Conservation (phyloP, 345 rosid genomes). For the Brassica napus region DNA sequence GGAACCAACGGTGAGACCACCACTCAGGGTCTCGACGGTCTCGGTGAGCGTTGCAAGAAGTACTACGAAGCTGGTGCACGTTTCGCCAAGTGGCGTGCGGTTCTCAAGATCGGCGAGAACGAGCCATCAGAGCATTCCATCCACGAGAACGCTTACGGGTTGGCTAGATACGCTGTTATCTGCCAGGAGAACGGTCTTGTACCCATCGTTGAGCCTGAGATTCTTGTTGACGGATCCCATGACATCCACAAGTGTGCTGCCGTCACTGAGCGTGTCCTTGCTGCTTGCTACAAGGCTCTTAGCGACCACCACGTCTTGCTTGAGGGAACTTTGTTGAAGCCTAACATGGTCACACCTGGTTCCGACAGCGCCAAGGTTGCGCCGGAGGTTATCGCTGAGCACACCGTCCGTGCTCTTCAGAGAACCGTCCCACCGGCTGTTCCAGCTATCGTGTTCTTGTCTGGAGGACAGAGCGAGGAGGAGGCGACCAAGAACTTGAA, state of each 20-base stretch:
- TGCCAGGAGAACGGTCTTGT: background rate
- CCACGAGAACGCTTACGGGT: background rate
- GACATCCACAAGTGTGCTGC: constrained; percentile 1
- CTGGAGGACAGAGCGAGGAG: background rate
- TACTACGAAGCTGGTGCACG: background rate
- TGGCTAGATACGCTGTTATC: background rate
- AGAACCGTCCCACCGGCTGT: background rate
- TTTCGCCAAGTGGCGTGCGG: constrained; percentile 4
- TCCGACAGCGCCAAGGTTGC: background rate
- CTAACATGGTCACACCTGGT: background rate
- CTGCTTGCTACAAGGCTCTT: background rate
- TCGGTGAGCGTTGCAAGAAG: constrained; percentile 48
- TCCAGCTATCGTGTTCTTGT: background rate
- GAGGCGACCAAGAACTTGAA: constrained; percentile 1
- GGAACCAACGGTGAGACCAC: constrained; percentile 97
- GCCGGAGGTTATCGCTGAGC: background rate
- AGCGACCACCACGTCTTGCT: background rate
- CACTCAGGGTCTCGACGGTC: constrained; percentile 93
- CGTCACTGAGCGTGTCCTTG: background rate
- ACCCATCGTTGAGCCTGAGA: background rate
- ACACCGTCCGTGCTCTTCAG: background rate
- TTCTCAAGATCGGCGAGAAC: background rate
- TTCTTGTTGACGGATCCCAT: background rate
- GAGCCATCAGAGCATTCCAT: background rate
- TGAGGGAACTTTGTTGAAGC: background rate